phyloP scores from a whole-genome alignment of 805 yeast genomes.

The Candida michaelii region DNA sequence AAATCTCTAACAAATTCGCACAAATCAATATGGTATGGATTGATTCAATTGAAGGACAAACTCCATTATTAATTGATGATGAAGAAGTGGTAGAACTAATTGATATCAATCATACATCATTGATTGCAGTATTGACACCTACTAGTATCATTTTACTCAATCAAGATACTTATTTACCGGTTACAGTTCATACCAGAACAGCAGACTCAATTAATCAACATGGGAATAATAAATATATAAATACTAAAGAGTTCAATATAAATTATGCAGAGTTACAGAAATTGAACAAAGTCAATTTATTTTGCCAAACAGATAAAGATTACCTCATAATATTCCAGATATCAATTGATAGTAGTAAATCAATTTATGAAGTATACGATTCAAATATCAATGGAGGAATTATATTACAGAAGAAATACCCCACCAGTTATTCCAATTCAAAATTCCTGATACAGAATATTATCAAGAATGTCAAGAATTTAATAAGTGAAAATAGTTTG shows the following conservation, averaged over 20 bases:
- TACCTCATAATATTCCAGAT: slow-evolving; percentile 45
- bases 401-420: slow-evolving; percentile 33
- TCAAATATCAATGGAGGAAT: slow-evolving; percentile 17
- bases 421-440: slow-evolving; percentile 26
- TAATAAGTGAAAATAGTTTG: slow-evolving; percentile 11
- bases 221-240: slow-evolving; percentile 46
- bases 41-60: slow-evolving; percentile 30
- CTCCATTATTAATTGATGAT: slow-evolving; percentile 23
- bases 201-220: slow-evolving; percentile 42
- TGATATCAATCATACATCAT: slow-evolving; percentile 26
- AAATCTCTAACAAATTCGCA: too few species aligned
- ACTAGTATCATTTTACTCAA: slow-evolving; percentile 30
- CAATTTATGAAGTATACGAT: slow-evolving; percentile 34
- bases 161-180: slow-evolving; percentile 36
- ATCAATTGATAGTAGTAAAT: slow-evolving; percentile 24
- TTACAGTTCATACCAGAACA: slow-evolving; percentile 48
- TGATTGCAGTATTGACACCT: slow-evolving; percentile 30
- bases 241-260: slow-evolving; percentile 36
- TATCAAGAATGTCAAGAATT: slow-evolving; percentile 28
- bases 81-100: slow-evolving; percentile 22
- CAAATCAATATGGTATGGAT: slow-evolving; percentile 33
- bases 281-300: slow-evolving; percentile 27
- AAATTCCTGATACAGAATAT: slow-evolving; percentile 35
- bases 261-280: slow-evolving; percentile 36
- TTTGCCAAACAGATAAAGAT: slow-evolving; percentile 40